phyloP scores from a whole-genome alignment of 768 basidiomycete genomes.

The Leccinum obscurum region DNA sequence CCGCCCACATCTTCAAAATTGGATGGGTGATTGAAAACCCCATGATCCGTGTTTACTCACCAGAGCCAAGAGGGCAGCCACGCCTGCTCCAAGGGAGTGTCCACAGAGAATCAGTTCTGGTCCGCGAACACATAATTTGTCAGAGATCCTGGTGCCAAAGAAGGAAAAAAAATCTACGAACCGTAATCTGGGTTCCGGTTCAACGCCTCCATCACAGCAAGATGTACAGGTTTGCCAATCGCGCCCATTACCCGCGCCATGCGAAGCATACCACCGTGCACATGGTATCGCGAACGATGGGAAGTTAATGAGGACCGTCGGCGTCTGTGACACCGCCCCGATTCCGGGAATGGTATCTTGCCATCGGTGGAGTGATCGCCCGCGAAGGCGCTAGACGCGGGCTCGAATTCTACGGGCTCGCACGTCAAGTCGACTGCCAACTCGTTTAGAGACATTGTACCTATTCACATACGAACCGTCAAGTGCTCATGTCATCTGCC shows the following conservation, averaged over 20 bases:
- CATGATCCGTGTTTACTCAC: slow-evolving; percentile 38
- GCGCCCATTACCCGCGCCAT: slow-evolving; percentile 82
- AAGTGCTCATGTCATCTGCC: not conserved
- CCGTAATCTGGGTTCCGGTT: slow-evolving; percentile 70
- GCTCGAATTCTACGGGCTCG: slow-evolving; percentile 66
- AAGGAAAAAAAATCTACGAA: slow-evolving; percentile 35
- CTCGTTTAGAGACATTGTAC: slow-evolving; percentile 87
- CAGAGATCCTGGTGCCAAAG: not conserved
- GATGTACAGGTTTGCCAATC: slow-evolving; percentile 72
- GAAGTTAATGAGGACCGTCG: slow-evolving; percentile 23
- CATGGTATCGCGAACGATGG: slow-evolving; percentile 48
- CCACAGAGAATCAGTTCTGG: slow-evolving; percentile 75
- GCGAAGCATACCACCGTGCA: slow-evolving; percentile 79
- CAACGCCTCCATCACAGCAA: slow-evolving; percentile 71
- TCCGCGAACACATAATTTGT: slow-evolving; percentile 4
- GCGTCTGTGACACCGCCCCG: slow-evolving; percentile 25
- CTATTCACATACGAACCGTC: slow-evolving; percentile 31
- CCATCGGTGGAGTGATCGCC: slow-evolving; percentile 31
- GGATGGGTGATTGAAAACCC: not conserved
- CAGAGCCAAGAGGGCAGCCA: slow-evolving; percentile 72
- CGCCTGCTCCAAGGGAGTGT: slow-evolving; percentile 83
- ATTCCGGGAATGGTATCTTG: slow-evolving; percentile 39
- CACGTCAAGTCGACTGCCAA: slow-evolving; percentile 85
- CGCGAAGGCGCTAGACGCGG: slow-evolving; percentile 40
- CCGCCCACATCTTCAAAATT: slow-evolving; percentile 76